Evolutionary conservation across 148 eudicot species (phyloP), one percentile per base, ranked within the genome.

Genomic region (Spergularia bocconei): DNA sequence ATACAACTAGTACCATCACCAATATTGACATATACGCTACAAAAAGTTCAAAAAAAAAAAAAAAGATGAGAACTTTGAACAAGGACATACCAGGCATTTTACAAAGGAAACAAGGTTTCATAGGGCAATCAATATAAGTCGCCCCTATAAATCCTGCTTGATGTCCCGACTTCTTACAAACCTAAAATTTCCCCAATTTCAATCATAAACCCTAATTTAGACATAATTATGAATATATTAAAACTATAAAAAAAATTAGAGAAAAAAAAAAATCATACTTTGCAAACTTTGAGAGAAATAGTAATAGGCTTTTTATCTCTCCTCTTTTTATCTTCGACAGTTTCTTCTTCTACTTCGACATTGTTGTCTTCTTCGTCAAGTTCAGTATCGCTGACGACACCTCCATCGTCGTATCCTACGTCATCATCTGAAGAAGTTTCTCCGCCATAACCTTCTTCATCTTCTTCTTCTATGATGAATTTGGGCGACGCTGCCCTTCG

Each of bases 51-150:
- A 7, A 41, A 44, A 44, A 44, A 44, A 44, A 13, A n/a, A n/a
- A 11, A 2, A n/a, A 13, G 6, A 11, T 23, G 29, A 10, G 15
- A 52, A 63, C 14, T 12, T 11, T 15, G 50, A 36, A 2, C 29
- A 48, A 51, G 11, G 4, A 80, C 2, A 71, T 88, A 95, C 98
- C 98, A 65, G 98, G 98, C 92, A 85, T n/a, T 90, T 95, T 95
- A 87, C 98, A 95, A 44, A 95, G 96, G 55, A 87, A 95, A 82
- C 98, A 95, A 44, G 98, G 98, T 65, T 95, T 95, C 98, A 90
- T 95, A 13, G 98, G 97, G 68, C 98, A 95, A 88, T 95, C 98
- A 67, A 95, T 91, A 75, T 95, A 95, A 63, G 96, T 95, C 25
- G 97, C 96, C 58, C 97, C 97, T 75, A 84, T 87, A 84, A 95